Evolutionary conservation across 306 rosid genomes (phyloP), one percentile per base, ranked within the genome.

Genomic region (Oxytropis ochrocephala): DNA sequence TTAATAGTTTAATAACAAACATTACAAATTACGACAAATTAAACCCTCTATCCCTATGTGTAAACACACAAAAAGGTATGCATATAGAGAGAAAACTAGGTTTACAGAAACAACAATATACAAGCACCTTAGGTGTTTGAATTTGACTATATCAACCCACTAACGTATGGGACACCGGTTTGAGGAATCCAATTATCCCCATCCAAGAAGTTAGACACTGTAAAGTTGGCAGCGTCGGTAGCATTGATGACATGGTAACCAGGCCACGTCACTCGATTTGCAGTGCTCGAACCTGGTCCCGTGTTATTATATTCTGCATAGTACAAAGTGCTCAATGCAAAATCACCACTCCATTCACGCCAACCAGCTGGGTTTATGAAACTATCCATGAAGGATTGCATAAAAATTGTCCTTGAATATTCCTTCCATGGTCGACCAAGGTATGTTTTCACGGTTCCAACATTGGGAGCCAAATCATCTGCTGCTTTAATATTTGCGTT

Each of bases 371-470:
- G 63, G 30, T 86, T 58, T 1, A 91, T 83, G n/a, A 83, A 61
- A 11, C 56, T 60, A 14, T 80, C 89, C 73, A 88, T 83, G 48
- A 46, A 83, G 2, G 81, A 73, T 12, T 85, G 85, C 96, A 86
- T 81, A 16, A 21, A 78, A 8, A 88, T 79, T 1, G 97, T 91
- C 73, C 81, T 44, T 3, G 92, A 86, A 50, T 83, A 91, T 32
- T 78, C 51, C 83, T 88, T 88, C 97, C 97, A 91, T 0, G 96
- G 97, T 68, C 97, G 79, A 2, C 97, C 97, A 0, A 91, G 76
- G 53, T 79, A 91, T 0, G 91, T 86, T 16, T 78, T 6, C 3
- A 70, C 70, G 0, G 69, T 49, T 5, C 60, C 50, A 11, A 69
- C 65, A 1, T 17, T 56, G 0, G 84, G 67, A 2, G 61, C 77